Evolutionary conservation across 2,329 filamentous ascomycete genomes (phyloP).

Genomic region (Niveomyces coronatus): DNA sequence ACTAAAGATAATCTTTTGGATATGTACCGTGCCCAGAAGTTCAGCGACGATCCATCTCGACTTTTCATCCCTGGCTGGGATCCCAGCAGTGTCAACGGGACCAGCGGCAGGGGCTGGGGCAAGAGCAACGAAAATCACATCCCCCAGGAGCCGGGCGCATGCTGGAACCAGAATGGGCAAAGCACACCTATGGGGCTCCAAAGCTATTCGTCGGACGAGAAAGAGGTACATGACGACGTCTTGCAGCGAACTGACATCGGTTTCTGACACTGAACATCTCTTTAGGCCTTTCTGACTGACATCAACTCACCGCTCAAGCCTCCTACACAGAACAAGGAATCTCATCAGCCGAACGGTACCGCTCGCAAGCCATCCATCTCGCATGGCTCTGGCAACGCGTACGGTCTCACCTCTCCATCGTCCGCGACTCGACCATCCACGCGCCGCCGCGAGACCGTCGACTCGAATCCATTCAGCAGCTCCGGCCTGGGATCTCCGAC

Average conservation of each 20-base stretch:
- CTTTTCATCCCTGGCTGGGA: conserved; percentile 73
- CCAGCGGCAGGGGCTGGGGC: conserved; percentile 58
- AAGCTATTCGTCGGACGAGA: conserved; percentile 56
- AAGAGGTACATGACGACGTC: conserved; percentile 35
- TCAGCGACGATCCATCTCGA: conserved; percentile 44
- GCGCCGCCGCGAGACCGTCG: conserved; percentile 72
- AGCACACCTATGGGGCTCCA: conserved; percentile 62
- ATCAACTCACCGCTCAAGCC: conserved; percentile 93
- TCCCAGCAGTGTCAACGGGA: conserved; percentile 59
- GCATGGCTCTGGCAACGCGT: conserved; percentile 52
- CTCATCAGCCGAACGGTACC: conserved; percentile 48
- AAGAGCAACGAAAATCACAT: conserved; percentile 64
- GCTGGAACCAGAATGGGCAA: conserved; percentile 70
- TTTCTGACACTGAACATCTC: background rate
- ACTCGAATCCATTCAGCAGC: conserved; percentile 52
- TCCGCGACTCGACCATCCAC: conserved; percentile 60
- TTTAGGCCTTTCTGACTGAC: conserved; percentile 67
- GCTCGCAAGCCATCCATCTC: conserved; percentile 79
- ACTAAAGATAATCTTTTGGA: conserved; percentile 69
- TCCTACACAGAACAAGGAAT: conserved; percentile 61
- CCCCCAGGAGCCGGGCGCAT: conserved; percentile 76
- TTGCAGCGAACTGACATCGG: conserved; percentile 16
- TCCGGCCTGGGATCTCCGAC: conserved; percentile 51
- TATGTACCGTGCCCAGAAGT: conserved; percentile 49
- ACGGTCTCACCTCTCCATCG: conserved; percentile 64